A percentile compares a stretch with the other conserved stretches of the same genome.
phyloP scores from a whole-genome alignment of 108 stramenopile species.

The Nitzschia sp. region DNA sequence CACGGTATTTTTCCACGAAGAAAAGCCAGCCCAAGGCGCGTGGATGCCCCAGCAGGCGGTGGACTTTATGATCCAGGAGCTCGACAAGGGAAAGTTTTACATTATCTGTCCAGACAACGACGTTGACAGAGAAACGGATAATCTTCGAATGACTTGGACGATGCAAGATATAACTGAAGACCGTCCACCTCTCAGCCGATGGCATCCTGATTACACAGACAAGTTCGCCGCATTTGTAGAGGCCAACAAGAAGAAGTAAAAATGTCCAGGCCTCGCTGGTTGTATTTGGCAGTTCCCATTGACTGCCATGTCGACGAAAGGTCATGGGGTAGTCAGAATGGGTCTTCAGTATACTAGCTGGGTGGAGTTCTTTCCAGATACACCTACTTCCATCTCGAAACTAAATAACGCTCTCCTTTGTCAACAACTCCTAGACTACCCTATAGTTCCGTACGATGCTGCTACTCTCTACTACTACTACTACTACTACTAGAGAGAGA shows the following conservation, averaged over 20 bases:
- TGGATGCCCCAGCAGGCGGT: conserved; percentile 67
- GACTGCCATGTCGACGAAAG: too few relatives aligned
- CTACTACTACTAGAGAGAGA: too few relatives aligned
- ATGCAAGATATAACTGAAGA: conserved; percentile 56
- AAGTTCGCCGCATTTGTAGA: conserved; percentile 29
- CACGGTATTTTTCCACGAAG: conserved; percentile 49
- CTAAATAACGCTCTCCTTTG: too few relatives aligned
- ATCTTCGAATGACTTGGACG: conserved; percentile 62
- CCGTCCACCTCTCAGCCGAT: conserved; percentile 50
- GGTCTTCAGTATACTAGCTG: too few relatives aligned
- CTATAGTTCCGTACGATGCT: too few relatives aligned
- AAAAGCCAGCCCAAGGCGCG: conserved; percentile 51
- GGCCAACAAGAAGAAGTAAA: conserved; percentile 20
- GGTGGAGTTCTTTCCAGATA: too few relatives aligned
- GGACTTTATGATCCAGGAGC: conserved; percentile 50
- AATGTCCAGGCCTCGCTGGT: too few relatives aligned
- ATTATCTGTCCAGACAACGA: conserved; percentile 66
- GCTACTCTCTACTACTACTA: too few relatives aligned
- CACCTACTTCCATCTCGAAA: too few relatives aligned
- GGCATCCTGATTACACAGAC: conserved; percentile 62
- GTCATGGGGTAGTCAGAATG: too few relatives aligned
- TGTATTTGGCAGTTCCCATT: too few relatives aligned
- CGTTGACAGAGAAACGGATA: conserved; percentile 58
- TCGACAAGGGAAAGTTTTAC: conserved; percentile 48
- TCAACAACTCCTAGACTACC: too few relatives aligned